Percentiles rank a stretch among this genome's conserved stretches.
Conservation (phyloP, 106 monocot genomes). For the Posidonia australis region DNA sequence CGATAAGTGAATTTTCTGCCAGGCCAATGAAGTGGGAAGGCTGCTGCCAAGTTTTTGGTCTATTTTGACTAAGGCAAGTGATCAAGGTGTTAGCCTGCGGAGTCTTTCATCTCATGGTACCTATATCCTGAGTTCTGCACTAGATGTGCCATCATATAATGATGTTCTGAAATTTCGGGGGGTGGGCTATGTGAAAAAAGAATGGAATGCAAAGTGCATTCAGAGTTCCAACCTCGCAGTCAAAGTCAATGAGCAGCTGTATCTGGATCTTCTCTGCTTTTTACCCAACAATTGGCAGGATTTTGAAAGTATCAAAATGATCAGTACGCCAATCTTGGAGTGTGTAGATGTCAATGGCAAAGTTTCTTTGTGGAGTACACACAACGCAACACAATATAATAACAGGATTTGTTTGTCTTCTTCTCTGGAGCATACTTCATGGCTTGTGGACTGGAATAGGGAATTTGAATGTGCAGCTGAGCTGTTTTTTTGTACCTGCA, state of each 20-base stretch:
- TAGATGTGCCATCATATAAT: background rate
- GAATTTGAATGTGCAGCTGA: constrained; percentile 5
- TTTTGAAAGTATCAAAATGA: background rate
- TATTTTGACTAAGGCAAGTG: background rate
- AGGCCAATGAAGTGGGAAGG: background rate
- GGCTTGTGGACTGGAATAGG: constrained; percentile 5
- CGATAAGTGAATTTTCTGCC: constrained; percentile 5
- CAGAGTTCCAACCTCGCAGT: constrained; percentile 4
- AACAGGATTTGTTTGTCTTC: background rate
- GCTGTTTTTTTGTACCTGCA: constrained; percentile 3
- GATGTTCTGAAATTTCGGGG: constrained; percentile 3
- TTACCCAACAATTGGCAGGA: background rate
- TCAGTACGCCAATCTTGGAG: background rate
- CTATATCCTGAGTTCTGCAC: constrained; percentile 2
- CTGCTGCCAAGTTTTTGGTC: constrained; percentile 5
- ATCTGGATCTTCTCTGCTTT: constrained; percentile 3
- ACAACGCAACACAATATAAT: background rate
- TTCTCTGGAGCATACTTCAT: background rate
- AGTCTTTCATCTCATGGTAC: constrained; percentile 9
- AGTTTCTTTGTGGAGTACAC: background rate
- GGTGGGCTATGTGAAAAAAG: constrained; percentile 1
- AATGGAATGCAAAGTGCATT: constrained; percentile 11
- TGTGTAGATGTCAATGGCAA: background rate
- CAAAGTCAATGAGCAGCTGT: background rate
- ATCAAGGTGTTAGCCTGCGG: constrained; percentile 3